These are phyloP conservation scores for Ogataea parapolymorpha DNA, from an alignment of 805 yeast genomes.

Conservation along the genomic window DNA sequence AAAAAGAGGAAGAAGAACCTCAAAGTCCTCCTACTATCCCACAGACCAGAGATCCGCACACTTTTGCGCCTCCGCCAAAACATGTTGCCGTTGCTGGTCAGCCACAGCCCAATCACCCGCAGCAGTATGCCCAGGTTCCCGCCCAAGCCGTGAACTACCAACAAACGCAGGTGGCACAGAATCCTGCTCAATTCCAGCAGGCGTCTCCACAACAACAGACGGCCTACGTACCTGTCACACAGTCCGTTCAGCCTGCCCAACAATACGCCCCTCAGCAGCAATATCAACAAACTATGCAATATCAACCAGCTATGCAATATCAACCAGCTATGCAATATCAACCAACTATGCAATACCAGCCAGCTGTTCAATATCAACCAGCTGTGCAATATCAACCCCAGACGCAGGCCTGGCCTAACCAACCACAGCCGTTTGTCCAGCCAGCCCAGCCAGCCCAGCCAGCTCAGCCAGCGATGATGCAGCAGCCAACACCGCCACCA, in stretches of 20 bases:
- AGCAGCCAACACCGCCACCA: slow-evolving; percentile 3
- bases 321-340: not conserved
- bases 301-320: not conserved
- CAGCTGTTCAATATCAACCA: not conserved
- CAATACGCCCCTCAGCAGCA: not conserved
- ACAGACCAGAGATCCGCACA: slow-evolving; percentile 28
- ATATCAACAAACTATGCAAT: not conserved
- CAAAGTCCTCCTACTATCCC: slow-evolving; percentile 19
- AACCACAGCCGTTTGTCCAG: not conserved
- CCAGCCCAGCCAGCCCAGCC: slow-evolving; percentile 9
- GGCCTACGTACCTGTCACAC: not conserved
- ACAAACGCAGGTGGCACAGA: slow-evolving; percentile 3
- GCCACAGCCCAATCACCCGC: slow-evolving; percentile 17
- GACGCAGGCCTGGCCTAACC: too few relatives aligned
- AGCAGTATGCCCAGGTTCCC: slow-evolving; percentile 6
- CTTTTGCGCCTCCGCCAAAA: slow-evolving; percentile 35
- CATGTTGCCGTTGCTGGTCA: slow-evolving; percentile 22
- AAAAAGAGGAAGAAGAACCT: slow-evolving; percentile 15
- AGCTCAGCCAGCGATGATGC: slow-evolving; percentile 6
- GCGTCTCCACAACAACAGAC: not conserved
- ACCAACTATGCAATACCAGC: not conserved
- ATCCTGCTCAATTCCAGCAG: not conserved
- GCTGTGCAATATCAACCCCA: not conserved
- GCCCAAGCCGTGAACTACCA: slow-evolving; percentile 5
- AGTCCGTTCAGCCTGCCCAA: not conserved